Evolutionary conservation across 371 early-diverging fungal species (phyloP), one percentile per base, ranked within the genome.

Genomic region (Circinella minor): DNA sequence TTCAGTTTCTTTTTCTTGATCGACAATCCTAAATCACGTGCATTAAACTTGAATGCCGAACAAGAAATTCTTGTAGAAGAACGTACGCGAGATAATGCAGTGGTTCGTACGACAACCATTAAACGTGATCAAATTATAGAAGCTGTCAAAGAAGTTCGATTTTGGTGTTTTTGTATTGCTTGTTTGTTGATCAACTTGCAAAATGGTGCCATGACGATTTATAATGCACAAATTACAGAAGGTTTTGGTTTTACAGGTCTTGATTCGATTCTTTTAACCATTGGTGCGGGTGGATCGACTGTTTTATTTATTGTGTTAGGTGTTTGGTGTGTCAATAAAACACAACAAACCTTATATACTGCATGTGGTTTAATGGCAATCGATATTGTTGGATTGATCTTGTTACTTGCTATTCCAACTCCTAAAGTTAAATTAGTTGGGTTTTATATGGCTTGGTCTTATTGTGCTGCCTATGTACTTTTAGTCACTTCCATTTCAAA

Each of bases 201-300:
- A 61, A 79, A 77, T 39, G 82, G 82, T 61, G 82, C 74, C 47
- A 71, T 76, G 72, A 76, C 76, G 36, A 77, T 70, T 10, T 82
- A 77, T 43, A 76, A 72, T 62, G 63, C 76, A 9, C 74, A 75
- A 46, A 62, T 81, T 66, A 73, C 73, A 20, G 66, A 74, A 54
- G 66, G 72, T 8, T 79, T 81, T 70, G 79, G 79, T 7, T 81
- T 79, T 57, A 71, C 73, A 6, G 71, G 73, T 20, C 43, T 75
- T 8, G 68, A 81, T 67, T 63, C 77, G 4, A 70, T 75, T 34
- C 54, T 81, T 15, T 57, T 81, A 17, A 75, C 65, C 37, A 67
- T 74, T 11, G 74, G 74, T 36, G 66, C 75, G 15, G 77, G 81
- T 71, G 71, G 67, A 7, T 71, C 71, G 13, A 75, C 75, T 54